A percentile compares a stretch with the other conserved stretches of the same genome.
Conservation (phyloP, 208 protist genomes). For the Trypanosoma melophagium region DNA sequence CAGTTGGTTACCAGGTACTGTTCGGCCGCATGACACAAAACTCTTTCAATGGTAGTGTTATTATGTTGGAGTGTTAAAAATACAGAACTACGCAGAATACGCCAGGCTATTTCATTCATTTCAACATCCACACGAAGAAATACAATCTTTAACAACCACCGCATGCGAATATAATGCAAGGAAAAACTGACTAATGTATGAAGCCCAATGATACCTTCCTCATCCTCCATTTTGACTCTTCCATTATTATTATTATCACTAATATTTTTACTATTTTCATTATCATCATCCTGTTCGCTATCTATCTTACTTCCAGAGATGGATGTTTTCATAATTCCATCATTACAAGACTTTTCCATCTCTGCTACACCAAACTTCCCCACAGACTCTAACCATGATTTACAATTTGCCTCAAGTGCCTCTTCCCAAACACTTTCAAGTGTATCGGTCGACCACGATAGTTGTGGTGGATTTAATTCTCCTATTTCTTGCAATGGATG, state of each 20-base stretch:
- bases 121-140: slow-evolving; percentile 39
- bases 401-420: slow-evolving; percentile 8
- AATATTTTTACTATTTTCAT: background rate
- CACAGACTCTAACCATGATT: slow-evolving; percentile 11
- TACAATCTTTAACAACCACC: slow-evolving; percentile 44
- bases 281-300: background rate
- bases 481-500: slow-evolving; percentile 9
- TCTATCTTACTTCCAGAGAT: background rate
- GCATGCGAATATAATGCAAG: slow-evolving; percentile 61
- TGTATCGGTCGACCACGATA: slow-evolving; percentile 15
- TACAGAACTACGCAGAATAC: slow-evolving; percentile 25
- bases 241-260: background rate
- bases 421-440: slow-evolving; percentile 18
- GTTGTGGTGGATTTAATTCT: slow-evolving; percentile 9
- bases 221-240: background rate
- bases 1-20: background rate
- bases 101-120: slow-evolving; percentile 26
- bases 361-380: background rate
- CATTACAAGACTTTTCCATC: no score
- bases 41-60: slow-evolving; percentile 6
- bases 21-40: slow-evolving; percentile 15
- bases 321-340: background rate
- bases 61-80: slow-evolving; percentile 14
- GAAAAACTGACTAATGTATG: slow-evolving; percentile 44
- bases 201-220: slow-evolving; percentile 19